Evolutionary conservation across 148 eudicot genomes (phyloP).

Genomic region (Nepenthes mirabilis): DNA sequence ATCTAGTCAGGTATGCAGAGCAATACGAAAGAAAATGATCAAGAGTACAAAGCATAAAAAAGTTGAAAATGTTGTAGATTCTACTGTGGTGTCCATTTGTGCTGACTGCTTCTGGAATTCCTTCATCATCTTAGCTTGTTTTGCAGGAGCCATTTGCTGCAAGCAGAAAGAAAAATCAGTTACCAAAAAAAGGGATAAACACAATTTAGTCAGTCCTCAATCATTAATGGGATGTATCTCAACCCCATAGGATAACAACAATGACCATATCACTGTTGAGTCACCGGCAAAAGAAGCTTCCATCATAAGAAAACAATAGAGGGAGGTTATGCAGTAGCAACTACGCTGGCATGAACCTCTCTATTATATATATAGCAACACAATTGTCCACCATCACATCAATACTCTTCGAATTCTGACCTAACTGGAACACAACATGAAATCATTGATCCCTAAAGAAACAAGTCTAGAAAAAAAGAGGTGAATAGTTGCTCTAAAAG

Average conservation of each 20-base stretch:
- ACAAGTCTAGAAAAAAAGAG: no score
- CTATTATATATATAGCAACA: no score
- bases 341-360: no score
- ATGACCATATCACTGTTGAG: neutral
- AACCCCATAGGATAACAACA: neutral
- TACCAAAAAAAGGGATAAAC: neutral
- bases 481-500: no score
- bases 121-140: slow-evolving; percentile 63
- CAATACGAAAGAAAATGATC: neutral
- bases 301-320: no score
- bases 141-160: slow-evolving; percentile 86
- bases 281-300: neutral
- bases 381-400: no score
- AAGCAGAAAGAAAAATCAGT: neutral
- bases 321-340: no score
- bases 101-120: slow-evolving; percentile 94
- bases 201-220: neutral
- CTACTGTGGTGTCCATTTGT: slow-evolving; percentile 94
- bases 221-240: neutral
- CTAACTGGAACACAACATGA: no score
- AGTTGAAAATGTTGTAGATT: slow-evolving; percentile 8
- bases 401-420: no score
- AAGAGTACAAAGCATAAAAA: neutral
- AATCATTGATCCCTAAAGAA: no score
- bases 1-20: neutral